Evolutionary conservation across 371 early-diverging fungal species (phyloP), one percentile per base, ranked within the genome.

Genomic region (Neoconidiobolus thromboides): DNA sequence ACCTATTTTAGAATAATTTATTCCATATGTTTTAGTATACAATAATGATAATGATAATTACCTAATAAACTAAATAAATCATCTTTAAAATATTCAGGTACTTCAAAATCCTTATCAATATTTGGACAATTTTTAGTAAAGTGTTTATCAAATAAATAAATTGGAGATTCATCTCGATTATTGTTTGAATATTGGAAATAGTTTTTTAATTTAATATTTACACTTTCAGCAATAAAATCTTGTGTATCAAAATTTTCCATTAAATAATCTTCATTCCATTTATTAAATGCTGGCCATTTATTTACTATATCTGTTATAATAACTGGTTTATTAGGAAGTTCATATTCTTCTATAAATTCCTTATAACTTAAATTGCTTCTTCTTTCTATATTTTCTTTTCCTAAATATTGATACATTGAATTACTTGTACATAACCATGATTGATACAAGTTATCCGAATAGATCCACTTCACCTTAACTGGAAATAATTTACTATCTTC

Each of bases 141-240:
- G 41, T 72, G 63, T 64, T 79, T 80, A 68, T 85, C 85, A 67
- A 85, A 85, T 57, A 85, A 61, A 55, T 85, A 85, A 9, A 84
- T 55, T 3, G 82, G 85, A 42, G 77, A 67, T 62, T 81, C 79
- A 48, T 76, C 76, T 44, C 60, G 60, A 6, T 65, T 68, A 0
- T 65, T 58, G 12, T 58, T 40, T 3, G 76, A 65, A 61, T 84
- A 84, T 2, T 62, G 40, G 51, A 68, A 65, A 60, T 84, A 84
- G 40, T 75, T 67, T 7, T 54, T 51, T 48, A 82, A 67, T 4
- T 70, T 67, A 48, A 79, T 66, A 57, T 79, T 73, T 15, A 81
- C 72, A 0, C 78, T 75, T 62, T 84, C 85, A 2, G 85, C 85
- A 7, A 76, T 65, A 65, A 80, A 73, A 0, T 63, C 49, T 1